Evolutionary conservation across 345 rosid genomes (phyloP), one percentile per base, ranked within the genome.

Genomic region (Adansonia digitata): DNA sequence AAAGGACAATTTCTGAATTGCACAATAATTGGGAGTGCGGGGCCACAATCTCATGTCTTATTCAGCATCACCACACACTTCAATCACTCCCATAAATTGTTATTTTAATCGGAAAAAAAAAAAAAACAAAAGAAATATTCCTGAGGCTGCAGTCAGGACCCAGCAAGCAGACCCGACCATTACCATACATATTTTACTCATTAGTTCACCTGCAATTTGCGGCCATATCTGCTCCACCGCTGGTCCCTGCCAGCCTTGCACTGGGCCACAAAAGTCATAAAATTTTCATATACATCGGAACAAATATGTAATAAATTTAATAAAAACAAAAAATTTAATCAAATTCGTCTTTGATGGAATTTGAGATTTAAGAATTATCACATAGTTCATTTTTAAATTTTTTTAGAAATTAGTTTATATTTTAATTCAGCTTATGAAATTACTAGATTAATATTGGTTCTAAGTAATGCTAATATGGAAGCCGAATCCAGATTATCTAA

Each of bases 201-300:
- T 46, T 69, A 1, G 29, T 8, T 7, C 63, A 69, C 83, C 87
- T 40, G 79, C 81, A 55, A 74, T 80, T 12, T 89, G 91, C 89
- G 74, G 77, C 59, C n/a, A 18, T 7, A 18, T 5, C 29, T 53
- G 27, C 27, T 17, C 0, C 52, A 4, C 2, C 4, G n/a, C 7
- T 17, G 55, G 55, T 24, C 14, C 4, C 17, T 5, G 13, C 29
- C 12, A 4, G 14, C 4, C 15, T 55, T 1, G 60, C 31, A 2
- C 24, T 24, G 31, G 31, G 15, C 6, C 59, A 9, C 29, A 22
- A 26, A 12, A 57, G 15, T 14, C 34, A 1, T 24, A 18, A 49
- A 49, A 7, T 31, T 46, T 46, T 18, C 51, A 15, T 15, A 5
- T 46, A 15, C 2, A 3, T 15, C 6, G 1, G 1, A 46, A 3